These are phyloP conservation scores for Nannochloropsis salina DNA, from an alignment of 108 stramenopile genomes.

Conservation along the genomic window DNA sequence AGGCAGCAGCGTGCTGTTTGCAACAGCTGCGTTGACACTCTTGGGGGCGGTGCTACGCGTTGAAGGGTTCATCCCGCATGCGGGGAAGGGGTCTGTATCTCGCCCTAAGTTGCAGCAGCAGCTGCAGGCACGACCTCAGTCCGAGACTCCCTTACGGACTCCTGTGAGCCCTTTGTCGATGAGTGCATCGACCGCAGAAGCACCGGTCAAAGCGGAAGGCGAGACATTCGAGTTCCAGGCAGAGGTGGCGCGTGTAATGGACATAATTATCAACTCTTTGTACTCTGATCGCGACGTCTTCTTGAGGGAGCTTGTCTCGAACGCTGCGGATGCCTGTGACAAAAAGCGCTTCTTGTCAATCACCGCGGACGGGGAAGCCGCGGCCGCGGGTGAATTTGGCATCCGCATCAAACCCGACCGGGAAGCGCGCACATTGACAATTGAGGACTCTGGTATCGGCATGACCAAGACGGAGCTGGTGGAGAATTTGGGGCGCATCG, in stretches of 20 bases:
- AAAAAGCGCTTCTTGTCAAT: conserved; percentile 55
- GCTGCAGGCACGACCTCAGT: not conserved
- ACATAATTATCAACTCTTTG: conserved; percentile 95
- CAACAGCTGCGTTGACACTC: not conserved
- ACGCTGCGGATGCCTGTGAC: conserved; percentile 58
- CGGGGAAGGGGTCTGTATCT: not conserved
- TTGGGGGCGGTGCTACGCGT: not conserved
- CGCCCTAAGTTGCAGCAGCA: conserved; percentile 11
- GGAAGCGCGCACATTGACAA: conserved; percentile 63
- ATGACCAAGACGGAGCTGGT: conserved; percentile 87
- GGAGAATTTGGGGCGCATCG: conserved; percentile 91
- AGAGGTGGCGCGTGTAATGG: conserved; percentile 91
- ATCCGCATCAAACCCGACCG: conserved; percentile 57
- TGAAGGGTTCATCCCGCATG: not conserved
- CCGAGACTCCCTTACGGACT: not conserved
- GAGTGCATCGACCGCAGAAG: conserved; percentile 28
- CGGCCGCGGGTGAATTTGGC: conserved; percentile 37
- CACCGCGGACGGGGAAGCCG: conserved; percentile 39
- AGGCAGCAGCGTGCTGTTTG: not conserved
- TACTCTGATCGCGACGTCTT: conserved; percentile 63
- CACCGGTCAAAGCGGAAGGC: conserved; percentile 21
- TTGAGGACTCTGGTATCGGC: conserved; percentile 91
- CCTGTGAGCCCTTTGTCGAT: conserved; percentile 26
- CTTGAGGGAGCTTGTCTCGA: conserved; percentile 56
- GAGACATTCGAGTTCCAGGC: conserved; percentile 68